Percentiles rank a stretch among this genome's conserved stretches.
Evolutionary conservation across 2,329 filamentous ascomycete species (phyloP).

Genomic region (Pestalotiopsis sp.): DNA sequence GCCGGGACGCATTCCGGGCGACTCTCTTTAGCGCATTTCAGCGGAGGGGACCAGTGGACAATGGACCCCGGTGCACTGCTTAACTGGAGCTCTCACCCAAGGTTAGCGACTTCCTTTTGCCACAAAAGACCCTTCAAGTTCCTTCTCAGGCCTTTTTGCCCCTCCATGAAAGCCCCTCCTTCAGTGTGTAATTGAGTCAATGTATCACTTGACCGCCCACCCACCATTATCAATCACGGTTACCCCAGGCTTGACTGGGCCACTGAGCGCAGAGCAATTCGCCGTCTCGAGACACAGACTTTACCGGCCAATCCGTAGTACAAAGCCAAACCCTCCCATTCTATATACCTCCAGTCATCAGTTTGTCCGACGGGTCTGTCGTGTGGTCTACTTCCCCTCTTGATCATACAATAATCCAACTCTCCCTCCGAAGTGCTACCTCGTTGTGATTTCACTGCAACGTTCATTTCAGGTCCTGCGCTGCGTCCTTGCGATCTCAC

Average conservation of each 20-base stretch:
- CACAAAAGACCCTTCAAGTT: background rate
- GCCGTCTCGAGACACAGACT: background rate
- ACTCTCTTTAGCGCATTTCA: background rate
- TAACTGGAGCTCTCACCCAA: background rate
- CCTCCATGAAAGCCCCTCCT: background rate
- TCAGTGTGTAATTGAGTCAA: background rate
- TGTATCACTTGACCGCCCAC: background rate
- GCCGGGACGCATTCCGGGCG: background rate
- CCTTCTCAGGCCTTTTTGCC: background rate
- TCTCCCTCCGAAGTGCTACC: background rate
- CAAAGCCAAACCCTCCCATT: background rate
- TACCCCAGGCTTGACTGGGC: background rate
- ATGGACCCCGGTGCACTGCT: background rate
- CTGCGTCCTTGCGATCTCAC: background rate
- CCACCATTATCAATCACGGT: background rate
- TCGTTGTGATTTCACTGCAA: background rate
- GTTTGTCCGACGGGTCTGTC: background rate
- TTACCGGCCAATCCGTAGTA: background rate
- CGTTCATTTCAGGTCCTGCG: background rate
- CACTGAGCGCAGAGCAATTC: background rate
- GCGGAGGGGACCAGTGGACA: background rate
- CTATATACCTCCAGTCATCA: background rate
- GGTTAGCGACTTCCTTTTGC: background rate
- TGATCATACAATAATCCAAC: background rate
- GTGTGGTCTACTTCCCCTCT: background rate